Evolutionary conservation across 148 eudicot species (phyloP).

Genomic region (Polygonum maritimum): DNA sequence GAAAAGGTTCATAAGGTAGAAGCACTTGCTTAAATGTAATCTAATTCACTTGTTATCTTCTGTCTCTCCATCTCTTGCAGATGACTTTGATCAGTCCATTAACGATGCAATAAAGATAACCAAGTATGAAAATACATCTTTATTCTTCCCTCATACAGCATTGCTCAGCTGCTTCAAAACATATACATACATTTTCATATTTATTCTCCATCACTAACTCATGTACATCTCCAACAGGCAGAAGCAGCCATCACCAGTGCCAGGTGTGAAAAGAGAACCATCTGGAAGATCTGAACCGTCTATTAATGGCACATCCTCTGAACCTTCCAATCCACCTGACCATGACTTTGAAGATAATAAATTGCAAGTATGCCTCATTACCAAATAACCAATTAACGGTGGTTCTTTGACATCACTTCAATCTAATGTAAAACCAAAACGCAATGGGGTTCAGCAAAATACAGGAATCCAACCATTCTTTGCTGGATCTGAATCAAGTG

Average conservation of each 20-base stretch:
- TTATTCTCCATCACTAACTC: not conserved
- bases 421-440: too few relatives aligned
- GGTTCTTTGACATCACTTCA: too few relatives aligned
- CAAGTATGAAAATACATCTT: slow-evolving; percentile 38
- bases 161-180: not conserved
- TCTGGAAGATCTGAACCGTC: slow-evolving; percentile 31
- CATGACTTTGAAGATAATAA: too few relatives aligned
- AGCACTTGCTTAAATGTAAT: not conserved
- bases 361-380: too few relatives aligned
- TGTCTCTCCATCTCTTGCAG: slow-evolving; percentile 21
- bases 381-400: too few relatives aligned
- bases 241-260: slow-evolving; percentile 58
- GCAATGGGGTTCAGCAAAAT: too few relatives aligned
- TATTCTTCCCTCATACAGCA: not conserved
- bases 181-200: not conserved
- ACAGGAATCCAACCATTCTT: too few relatives aligned
- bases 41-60: not conserved
- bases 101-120: slow-evolving; percentile 75
- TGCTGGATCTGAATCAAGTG: not conserved
- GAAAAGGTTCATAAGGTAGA: slow-evolving; percentile 89
- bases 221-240: slow-evolving; percentile 30
- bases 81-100: slow-evolving; percentile 55
- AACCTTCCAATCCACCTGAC: slow-evolving; percentile 35
- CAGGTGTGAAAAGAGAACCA: slow-evolving; percentile 36
- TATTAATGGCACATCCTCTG: slow-evolving; percentile 49